A percentile compares a stretch with the other conserved stretches of the same genome.
phyloP scores from a whole-genome alignment of 176 grass and related monocot genomes.

The Oryza glumipatula region DNA sequence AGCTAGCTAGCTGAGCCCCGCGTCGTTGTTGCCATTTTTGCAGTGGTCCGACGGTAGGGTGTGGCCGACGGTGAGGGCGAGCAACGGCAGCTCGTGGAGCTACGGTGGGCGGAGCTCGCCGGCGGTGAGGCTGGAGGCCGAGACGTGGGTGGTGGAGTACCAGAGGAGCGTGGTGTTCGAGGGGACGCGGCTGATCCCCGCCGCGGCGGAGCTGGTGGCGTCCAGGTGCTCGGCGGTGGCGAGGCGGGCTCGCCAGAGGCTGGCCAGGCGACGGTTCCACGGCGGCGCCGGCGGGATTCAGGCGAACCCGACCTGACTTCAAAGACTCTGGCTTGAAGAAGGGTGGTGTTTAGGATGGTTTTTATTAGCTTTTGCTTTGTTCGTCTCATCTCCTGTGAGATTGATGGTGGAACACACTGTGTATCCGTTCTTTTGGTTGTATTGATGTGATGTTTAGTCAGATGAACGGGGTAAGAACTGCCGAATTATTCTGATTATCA shows the following conservation, averaged over 20 bases:
- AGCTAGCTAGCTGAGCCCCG: neutral
- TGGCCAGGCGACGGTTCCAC: conserved; percentile 36
- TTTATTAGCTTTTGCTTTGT: conserved; percentile 24
- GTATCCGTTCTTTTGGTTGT: neutral
- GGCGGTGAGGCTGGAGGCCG: conserved; percentile 59
- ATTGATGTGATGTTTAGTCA: neutral
- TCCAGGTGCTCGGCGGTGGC: conserved; percentile 44
- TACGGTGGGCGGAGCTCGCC: conserved; percentile 39
- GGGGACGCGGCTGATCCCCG: conserved; percentile 65
- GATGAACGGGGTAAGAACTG: neutral
- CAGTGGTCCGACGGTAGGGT: conserved; percentile 78
- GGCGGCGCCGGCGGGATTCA: conserved; percentile 26
- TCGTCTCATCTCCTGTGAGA: conserved; percentile 81
- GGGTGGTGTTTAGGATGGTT: neutral
- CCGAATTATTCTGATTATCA: neutral
- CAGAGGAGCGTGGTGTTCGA: conserved; percentile 65
- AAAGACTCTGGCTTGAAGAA: neutral
- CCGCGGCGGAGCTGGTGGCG: conserved; percentile 48
- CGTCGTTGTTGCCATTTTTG: neutral
- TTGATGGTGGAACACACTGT: neutral
- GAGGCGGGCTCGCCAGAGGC: conserved; percentile 25
- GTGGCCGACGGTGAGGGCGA: conserved; percentile 49
- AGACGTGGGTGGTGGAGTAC: conserved; percentile 91
- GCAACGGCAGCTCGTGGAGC: conserved; percentile 75
- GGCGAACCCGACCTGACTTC: conserved; percentile 49